These are phyloP conservation scores for Colletotrichum graminicola DNA, from an alignment of 2,329 filamentous ascomycete genomes.

Conservation along the genomic window DNA sequence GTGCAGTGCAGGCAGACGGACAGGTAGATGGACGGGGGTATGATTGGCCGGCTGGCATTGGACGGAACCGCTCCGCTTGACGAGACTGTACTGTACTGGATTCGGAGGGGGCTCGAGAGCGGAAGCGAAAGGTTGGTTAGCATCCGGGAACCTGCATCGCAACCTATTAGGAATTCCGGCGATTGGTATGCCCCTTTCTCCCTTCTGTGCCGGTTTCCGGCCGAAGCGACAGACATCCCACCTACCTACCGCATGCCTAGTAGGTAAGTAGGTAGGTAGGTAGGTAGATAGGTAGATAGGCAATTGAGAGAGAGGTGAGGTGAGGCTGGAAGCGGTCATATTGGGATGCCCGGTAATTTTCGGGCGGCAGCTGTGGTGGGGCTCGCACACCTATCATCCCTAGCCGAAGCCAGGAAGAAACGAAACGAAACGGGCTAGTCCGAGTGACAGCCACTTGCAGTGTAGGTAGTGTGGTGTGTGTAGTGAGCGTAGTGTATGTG, in stretches of 20 bases:
- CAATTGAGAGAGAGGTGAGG: not conserved
- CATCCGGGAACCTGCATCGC: not conserved
- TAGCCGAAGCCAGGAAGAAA: conserved; percentile 23
- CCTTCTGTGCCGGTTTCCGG: not conserved
- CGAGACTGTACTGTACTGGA: not conserved
- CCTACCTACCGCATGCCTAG: no score
- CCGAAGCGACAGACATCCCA: not conserved
- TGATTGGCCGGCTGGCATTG: not conserved
- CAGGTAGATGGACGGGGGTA: not conserved
- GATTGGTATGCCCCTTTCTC: not conserved
- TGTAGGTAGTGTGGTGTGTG: not conserved
- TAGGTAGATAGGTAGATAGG: no score
- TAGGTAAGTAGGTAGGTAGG: not conserved
- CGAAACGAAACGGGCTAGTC: conserved; percentile 36
- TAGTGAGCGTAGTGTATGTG: no score
- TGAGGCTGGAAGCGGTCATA: conserved; percentile 11
- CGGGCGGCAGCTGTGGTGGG: not conserved
- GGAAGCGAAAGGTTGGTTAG: not conserved
- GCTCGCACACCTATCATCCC: no score
- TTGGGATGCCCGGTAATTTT: not conserved
- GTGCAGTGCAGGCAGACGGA: no score
- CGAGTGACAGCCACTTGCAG: conserved; percentile 9
- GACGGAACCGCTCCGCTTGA: not conserved
- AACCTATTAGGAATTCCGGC: not conserved
- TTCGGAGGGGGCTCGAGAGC: conserved; percentile 1